phyloP scores from a whole-genome alignment of 2,329 filamentous ascomycete genomes.

The Neonectria ditissima region DNA sequence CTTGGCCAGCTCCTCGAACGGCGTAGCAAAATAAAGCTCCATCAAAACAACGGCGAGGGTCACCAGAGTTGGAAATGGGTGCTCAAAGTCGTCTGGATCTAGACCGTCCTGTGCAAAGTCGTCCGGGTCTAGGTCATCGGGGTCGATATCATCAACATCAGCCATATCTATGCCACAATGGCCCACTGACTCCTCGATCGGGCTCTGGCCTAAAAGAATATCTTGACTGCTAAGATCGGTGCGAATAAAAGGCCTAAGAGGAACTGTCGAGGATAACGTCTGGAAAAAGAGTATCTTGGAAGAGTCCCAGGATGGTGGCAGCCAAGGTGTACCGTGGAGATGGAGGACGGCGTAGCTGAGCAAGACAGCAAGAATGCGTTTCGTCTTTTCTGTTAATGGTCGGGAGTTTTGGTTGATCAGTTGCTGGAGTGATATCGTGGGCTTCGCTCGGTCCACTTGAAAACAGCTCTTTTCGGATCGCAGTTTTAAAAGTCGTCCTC shows the following conservation, averaged over 20 bases:
- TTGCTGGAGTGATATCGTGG: background rate
- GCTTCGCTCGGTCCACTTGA: background rate
- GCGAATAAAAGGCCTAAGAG: slow-evolving; percentile 29
- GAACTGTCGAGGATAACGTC: slow-evolving; percentile 7
- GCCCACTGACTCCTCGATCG: background rate
- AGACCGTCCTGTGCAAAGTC: slow-evolving; percentile 4
- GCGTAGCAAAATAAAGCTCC: slow-evolving; percentile 24
- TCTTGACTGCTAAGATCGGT: background rate
- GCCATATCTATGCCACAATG: background rate
- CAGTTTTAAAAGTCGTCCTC: slow-evolving; percentile 21
- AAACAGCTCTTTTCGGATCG: slow-evolving; percentile 20
- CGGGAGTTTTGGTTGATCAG: background rate
- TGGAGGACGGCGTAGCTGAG: slow-evolving; percentile 21
- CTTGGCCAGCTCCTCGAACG: slow-evolving; percentile 1
- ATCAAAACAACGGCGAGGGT: slow-evolving; percentile 20
- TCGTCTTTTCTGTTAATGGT: background rate
- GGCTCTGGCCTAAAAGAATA: too few relatives aligned
- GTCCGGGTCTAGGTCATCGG: background rate
- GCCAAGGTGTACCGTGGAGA: slow-evolving; percentile 28
- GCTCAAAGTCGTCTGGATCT: slow-evolving; percentile 18
- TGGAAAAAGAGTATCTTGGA: slow-evolving; percentile 26
- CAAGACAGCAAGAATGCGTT: background rate
- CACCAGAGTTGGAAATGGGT: slow-evolving; percentile 19
- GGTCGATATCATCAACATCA: background rate
- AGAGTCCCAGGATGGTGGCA: slow-evolving; percentile 18